phyloP scores from a whole-genome alignment of 2,329 filamentous ascomycete species.

The Curvularia lunata region DNA sequence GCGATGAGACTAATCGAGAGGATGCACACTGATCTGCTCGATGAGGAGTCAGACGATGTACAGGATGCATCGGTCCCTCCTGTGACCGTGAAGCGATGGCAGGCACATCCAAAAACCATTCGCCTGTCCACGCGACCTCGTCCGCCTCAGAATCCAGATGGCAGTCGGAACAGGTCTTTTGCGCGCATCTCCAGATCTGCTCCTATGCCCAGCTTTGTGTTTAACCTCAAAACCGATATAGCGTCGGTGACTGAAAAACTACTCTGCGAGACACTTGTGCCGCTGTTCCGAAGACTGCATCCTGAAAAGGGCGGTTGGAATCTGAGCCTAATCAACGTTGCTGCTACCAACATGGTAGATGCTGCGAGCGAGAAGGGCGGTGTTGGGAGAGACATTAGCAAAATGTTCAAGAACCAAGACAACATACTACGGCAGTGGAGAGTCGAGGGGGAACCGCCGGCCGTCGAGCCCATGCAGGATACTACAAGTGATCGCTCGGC shows the following conservation, averaged over 20 bases:
- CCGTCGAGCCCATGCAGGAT: neutral
- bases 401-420: conserved; percentile 82
- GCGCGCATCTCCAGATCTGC: conserved; percentile 77
- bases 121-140: conserved; percentile 78
- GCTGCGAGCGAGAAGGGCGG: conserved; percentile 54
- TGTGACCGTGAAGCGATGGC: conserved; percentile 62
- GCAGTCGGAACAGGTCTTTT: conserved; percentile 63
- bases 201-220: conserved; percentile 75
- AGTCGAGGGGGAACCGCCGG: conserved; percentile 40
- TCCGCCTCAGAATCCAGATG: conserved; percentile 59
- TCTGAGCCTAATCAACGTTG: conserved; percentile 82
- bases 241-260: conserved; percentile 71
- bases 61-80: neutral
- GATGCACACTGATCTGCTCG: conserved; percentile 78
- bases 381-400: conserved; percentile 74
- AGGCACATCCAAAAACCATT: conserved; percentile 80
- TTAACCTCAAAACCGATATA: conserved; percentile 65
- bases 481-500: neutral
- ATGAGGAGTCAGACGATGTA: conserved; percentile 53
- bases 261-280: conserved; percentile 70
- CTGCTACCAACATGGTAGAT: conserved; percentile 80
- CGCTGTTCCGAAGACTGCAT: conserved; percentile 77
- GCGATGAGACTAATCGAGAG: conserved; percentile 74
- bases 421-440: conserved; percentile 71
- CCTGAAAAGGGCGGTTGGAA: conserved; percentile 75